These are phyloP conservation scores for Amauroascus verrucosus DNA, from an alignment of 2,329 filamentous ascomycete species.

Conservation along the genomic window DNA sequence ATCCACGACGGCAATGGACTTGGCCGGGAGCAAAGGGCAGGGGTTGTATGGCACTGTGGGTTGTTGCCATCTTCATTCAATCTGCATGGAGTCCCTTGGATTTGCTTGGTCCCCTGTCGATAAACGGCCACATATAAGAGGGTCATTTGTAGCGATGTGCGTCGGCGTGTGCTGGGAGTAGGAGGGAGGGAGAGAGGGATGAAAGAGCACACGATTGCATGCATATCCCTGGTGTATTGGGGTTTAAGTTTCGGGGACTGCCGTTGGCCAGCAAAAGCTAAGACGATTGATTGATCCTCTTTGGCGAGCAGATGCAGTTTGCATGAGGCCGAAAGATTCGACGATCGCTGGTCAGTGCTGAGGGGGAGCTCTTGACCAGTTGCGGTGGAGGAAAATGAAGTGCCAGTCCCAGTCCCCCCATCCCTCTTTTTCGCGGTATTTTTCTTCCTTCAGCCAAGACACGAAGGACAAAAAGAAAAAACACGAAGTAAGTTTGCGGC, in stretches of 20 bases:
- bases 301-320: too few relatives aligned
- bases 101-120: conserved; percentile 1
- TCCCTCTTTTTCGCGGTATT: not conserved
- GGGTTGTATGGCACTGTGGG: conserved; percentile 5
- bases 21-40: conserved; percentile 3
- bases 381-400: not conserved
- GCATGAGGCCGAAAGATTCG: too few relatives aligned
- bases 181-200: not conserved
- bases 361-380: not conserved
- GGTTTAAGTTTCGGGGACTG: conserved; percentile 2
- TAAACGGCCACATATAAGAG: conserved; percentile 4
- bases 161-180: too few relatives aligned
- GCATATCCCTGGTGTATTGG: not conserved
- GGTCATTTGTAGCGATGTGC: too few relatives aligned
- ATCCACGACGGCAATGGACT: conserved; percentile 1
- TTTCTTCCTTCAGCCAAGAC: not conserved
- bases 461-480: not conserved
- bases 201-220: not conserved
- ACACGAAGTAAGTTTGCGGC: not conserved
- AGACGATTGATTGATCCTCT: not conserved
- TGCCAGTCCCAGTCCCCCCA: too few relatives aligned
- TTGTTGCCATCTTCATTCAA: conserved; percentile 3
- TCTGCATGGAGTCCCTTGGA: conserved; percentile 3
- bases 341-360: conserved; percentile 4
- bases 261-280: not conserved